A percentile compares a stretch with the other conserved stretches of the same genome.
These are phyloP conservation scores for Verticillium albo-atrum DNA, from an alignment of 2,329 filamentous ascomycete genomes.

Conservation along the genomic window DNA sequence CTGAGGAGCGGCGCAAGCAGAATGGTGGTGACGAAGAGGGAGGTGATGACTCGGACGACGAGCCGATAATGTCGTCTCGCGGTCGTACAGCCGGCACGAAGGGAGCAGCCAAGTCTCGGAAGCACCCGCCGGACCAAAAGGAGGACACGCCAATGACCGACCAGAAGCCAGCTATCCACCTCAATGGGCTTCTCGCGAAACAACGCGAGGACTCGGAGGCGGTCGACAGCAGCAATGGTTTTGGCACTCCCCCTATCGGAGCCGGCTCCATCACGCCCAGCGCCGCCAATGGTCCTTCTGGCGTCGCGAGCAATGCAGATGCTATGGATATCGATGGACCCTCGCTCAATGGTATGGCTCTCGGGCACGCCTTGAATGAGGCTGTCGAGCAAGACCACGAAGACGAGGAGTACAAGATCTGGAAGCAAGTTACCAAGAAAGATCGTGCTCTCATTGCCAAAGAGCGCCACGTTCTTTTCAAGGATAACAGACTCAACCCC, in stretches of 20 bases:
- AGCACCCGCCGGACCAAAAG: slow-evolving; percentile 66
- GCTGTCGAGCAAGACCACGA: slow-evolving; percentile 73
- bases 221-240: slow-evolving; percentile 77
- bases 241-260: slow-evolving; percentile 69
- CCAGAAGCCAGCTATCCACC: slow-evolving; percentile 66
- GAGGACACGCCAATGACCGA: slow-evolving; percentile 77
- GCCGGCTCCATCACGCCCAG: slow-evolving; percentile 73
- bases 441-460: slow-evolving; percentile 83
- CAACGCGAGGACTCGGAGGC: slow-evolving; percentile 71
- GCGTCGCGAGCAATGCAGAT: slow-evolving; percentile 70
- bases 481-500: slow-evolving; percentile 74
- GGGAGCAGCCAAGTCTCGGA: slow-evolving; percentile 72
- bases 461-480: slow-evolving; percentile 82
- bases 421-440: slow-evolving; percentile 99
- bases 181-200: slow-evolving; percentile 59
- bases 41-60: slow-evolving; percentile 90
- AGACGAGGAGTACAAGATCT: slow-evolving; percentile 94
- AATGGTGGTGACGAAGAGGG: slow-evolving; percentile 79
- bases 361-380: slow-evolving; percentile 60
- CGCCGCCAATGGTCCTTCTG: slow-evolving; percentile 62
- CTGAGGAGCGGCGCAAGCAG: slow-evolving; percentile 78
- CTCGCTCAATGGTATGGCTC: slow-evolving; percentile 60
- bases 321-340: slow-evolving; percentile 83
- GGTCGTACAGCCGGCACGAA: slow-evolving; percentile 84
- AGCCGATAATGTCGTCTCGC: slow-evolving; percentile 96